Conservation (phyloP, 768 basidiomycete genomes). For the Fomitopsis serialis region DNA sequence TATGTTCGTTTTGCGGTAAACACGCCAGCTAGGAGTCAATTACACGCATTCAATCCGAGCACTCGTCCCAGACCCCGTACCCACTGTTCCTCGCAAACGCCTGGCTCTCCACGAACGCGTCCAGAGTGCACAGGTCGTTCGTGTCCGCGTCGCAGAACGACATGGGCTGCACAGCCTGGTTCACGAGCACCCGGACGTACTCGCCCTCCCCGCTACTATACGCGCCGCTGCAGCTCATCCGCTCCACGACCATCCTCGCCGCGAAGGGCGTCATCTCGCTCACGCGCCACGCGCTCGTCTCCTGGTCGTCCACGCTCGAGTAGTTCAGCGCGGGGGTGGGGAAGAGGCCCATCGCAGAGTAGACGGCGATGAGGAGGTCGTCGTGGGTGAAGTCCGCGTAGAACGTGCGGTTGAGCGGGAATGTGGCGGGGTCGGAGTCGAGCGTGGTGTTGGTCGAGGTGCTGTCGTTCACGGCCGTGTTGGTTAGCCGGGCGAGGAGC, state of each 20-base stretch:
- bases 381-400: slow-evolving; percentile 87
- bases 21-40: no score
- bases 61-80: slow-evolving; percentile 66
- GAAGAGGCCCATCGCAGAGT: slow-evolving; percentile 49
- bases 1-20: no score
- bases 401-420: slow-evolving; percentile 60
- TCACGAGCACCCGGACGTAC: slow-evolving; percentile 72
- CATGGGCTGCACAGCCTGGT: slow-evolving; percentile 63
- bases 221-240: slow-evolving; percentile 40
- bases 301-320: slow-evolving; percentile 11
- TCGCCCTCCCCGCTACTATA: slow-evolving; percentile 12
- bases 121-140: slow-evolving; percentile 59
- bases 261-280: slow-evolving; percentile 70
- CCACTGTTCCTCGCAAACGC: slow-evolving; percentile 62
- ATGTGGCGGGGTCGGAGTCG: slow-evolving; percentile 54
- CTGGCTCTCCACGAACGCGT: slow-evolving; percentile 68
- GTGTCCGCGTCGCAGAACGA: slow-evolving; percentile 49
- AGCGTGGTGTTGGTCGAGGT: slow-evolving; percentile 78
- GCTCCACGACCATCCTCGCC: slow-evolving; percentile 70
- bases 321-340: slow-evolving; percentile 21
- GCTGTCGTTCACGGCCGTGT: slow-evolving; percentile 51
- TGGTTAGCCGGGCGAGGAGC: slow-evolving; percentile 73
- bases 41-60: slow-evolving; percentile 22
- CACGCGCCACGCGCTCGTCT: slow-evolving; percentile 41
- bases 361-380: slow-evolving; percentile 79